These are phyloP conservation scores for Elongisporangium senticosum DNA, from an alignment of 352 stramenopile genomes.

Conservation along the genomic window DNA sequence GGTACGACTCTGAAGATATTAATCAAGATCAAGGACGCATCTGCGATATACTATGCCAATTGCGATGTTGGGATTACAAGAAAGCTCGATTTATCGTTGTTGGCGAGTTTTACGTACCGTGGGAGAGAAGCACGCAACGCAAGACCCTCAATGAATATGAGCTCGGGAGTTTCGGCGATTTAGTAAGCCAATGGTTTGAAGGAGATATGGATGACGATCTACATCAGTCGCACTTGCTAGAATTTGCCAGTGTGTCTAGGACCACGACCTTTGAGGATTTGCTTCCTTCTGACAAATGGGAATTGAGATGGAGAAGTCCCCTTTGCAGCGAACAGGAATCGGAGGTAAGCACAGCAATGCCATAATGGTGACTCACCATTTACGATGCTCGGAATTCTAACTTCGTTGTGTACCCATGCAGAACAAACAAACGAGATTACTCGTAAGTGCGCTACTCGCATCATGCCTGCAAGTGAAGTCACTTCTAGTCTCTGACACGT, in stretches of 20 bases:
- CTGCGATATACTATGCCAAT: conserved; percentile 70
- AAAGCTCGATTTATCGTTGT: conserved; percentile 43
- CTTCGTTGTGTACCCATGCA: conserved; percentile 14
- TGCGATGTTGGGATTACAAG: conserved; percentile 62
- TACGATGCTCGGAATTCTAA: not conserved
- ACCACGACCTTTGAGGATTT: conserved; percentile 22
- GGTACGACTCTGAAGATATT: conserved; percentile 30
- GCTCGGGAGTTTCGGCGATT: conserved; percentile 56
- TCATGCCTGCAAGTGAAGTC: conserved; percentile 65
- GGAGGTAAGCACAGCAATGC: conserved; percentile 24
- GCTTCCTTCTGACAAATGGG: conserved; percentile 63
- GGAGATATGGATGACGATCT: conserved; percentile 44
- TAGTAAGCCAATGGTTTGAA: conserved; percentile 73
- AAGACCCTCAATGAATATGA: conserved; percentile 22
- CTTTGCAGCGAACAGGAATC: conserved; percentile 48
- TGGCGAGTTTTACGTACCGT: conserved; percentile 70
- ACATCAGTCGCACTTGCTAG: conserved; percentile 34
- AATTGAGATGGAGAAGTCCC: conserved; percentile 67
- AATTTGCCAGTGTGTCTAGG: conserved; percentile 29
- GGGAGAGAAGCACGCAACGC: conserved; percentile 25
- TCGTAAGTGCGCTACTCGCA: conserved; percentile 62
- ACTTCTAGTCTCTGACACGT: conserved; percentile 26
- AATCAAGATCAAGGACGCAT: conserved; percentile 21
- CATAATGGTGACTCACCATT: not conserved
- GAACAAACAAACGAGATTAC: conserved; percentile 58